Evolutionary conservation across 202 grass and related monocot species (phyloP).

Genomic region (Cymbopogon flexuosus): DNA sequence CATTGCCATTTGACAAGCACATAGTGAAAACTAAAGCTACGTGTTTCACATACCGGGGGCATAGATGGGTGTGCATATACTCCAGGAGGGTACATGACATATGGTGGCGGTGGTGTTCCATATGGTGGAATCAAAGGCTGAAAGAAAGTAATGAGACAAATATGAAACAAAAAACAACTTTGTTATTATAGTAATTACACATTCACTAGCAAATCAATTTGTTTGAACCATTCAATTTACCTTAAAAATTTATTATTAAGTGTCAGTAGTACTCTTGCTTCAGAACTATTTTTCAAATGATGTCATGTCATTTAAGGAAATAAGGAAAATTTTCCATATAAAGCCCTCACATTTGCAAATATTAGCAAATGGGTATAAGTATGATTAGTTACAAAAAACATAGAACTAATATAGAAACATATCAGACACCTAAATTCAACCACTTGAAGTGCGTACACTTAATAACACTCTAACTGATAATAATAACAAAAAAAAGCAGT

Average conservation of each 20-base stretch:
- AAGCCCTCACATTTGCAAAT: neutral
- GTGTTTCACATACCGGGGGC: slow-evolving; percentile 56
- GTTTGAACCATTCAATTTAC: neutral
- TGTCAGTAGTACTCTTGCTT: neutral
- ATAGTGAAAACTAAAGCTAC: slow-evolving; percentile 11
- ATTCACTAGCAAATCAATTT: neutral
- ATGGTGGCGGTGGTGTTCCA: slow-evolving; percentile 67
- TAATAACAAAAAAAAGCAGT: neutral
- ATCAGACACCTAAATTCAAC: neutral
- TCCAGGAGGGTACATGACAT: slow-evolving; percentile 91
- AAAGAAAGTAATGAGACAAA: slow-evolving; percentile 24
- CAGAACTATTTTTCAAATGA: slow-evolving; percentile 2
- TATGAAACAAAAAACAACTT: neutral
- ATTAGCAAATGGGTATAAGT: neutral
- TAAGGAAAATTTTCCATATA: neutral
- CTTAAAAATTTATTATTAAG: slow-evolving; percentile 1
- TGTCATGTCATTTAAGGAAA: neutral
- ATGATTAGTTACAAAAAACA: neutral
- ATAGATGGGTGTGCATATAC: slow-evolving; percentile 95
- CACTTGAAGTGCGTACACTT: neutral
- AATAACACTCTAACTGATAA: neutral
- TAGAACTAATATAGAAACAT: neutral
- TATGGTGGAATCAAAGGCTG: slow-evolving; percentile 89
- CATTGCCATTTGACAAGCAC: slow-evolving; percentile 24
- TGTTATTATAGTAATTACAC: slow-evolving; percentile 2